phyloP scores from a whole-genome alignment of 305 asterid genomes.

The Fraxinus latifolia region DNA sequence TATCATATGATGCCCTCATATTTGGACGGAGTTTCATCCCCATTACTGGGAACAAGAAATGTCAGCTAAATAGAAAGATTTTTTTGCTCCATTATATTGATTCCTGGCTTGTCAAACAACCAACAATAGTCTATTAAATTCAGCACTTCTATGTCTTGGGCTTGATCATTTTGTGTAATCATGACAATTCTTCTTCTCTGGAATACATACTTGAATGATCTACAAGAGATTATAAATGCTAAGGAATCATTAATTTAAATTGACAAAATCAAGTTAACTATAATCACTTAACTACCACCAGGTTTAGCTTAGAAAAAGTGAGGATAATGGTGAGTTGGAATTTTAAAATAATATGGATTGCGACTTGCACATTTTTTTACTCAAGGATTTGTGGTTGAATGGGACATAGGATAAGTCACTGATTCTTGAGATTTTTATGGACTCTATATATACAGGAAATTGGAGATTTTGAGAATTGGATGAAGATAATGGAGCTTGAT shows the following conservation, averaged over 20 bases:
- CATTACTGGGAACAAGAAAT: conserved; percentile 1
- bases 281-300: background rate
- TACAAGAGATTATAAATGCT: background rate
- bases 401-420: conserved; percentile 8
- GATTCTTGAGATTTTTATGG: background rate
- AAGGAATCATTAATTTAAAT: background rate
- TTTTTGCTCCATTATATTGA: background rate
- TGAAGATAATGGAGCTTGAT: conserved; percentile 53
- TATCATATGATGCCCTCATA: background rate
- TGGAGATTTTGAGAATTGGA: conserved; percentile 56
- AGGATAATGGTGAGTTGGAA: conserved; percentile 26
- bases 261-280: background rate
- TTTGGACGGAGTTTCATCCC: background rate
- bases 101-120: background rate
- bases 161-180: background rate
- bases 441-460: conserved; percentile 41
- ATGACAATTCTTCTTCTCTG: background rate
- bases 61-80: background rate
- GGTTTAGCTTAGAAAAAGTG: background rate
- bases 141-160: background rate
- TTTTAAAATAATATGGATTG: conserved; percentile 17
- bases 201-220: background rate
- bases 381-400: background rate
- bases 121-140: background rate
- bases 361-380: background rate